A percentile compares a stretch with the other conserved stretches of the same genome.
Evolutionary conservation across 2,329 filamentous ascomycete genomes (phyloP).

Genomic region (Trichoderma arundinaceum): DNA sequence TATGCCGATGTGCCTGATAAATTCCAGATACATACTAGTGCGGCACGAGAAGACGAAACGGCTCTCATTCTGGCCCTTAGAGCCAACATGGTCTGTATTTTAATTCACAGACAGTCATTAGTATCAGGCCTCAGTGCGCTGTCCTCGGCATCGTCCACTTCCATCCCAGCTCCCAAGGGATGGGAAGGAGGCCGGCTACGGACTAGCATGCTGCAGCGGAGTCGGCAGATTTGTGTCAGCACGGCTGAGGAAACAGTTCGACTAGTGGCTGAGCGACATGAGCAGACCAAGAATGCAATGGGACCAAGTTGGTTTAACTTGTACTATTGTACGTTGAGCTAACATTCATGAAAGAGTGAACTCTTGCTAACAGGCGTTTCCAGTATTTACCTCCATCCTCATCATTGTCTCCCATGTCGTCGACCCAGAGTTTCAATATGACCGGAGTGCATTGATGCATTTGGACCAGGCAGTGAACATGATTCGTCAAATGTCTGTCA

Average conservation of each 20-base stretch:
- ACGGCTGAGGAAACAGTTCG: constrained; percentile 21
- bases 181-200: constrained; percentile 16
- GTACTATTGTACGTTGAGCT: constrained; percentile 6
- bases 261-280: constrained; percentile 18
- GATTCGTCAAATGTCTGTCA: constrained; percentile 26
- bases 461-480: constrained; percentile 16
- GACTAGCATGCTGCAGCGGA: constrained; percentile 16
- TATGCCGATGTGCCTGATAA: constrained; percentile 8
- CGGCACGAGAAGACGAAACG: not conserved
- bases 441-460: constrained; percentile 22
- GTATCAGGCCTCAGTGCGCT: constrained; percentile 21
- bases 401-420: constrained; percentile 26
- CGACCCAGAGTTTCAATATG: constrained; percentile 22
- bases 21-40: not conserved
- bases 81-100: constrained; percentile 22
- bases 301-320: constrained; percentile 27
- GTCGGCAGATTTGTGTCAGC: constrained; percentile 20
- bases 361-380: not conserved
- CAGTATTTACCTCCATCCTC: constrained; percentile 20
- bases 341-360: too few relatives aligned
- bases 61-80: constrained; percentile 18
- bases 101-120: constrained; percentile 20
- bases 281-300: constrained; percentile 24
- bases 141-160: constrained; percentile 1
- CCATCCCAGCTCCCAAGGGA: not conserved